These are phyloP conservation scores for Metroxylon sagu DNA, from an alignment of 176 grass and related monocot species.

Conservation along the genomic window DNA sequence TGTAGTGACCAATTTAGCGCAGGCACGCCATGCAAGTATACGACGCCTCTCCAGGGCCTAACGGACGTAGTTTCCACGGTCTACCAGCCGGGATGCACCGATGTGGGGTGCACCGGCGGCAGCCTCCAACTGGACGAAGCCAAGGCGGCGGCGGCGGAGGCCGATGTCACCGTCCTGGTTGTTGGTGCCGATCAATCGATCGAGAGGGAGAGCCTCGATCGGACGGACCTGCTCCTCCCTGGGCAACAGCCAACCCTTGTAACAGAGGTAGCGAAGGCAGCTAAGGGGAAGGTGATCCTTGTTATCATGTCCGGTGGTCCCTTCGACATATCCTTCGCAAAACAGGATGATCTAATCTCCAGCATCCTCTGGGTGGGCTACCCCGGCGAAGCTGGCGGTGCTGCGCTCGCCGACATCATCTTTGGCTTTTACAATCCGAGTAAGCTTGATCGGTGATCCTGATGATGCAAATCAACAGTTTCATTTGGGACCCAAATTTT, in stretches of 20 bases:
- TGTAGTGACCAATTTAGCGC: too few species aligned
- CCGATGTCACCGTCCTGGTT: conserved; percentile 77
- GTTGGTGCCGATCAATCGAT: conserved; percentile 67
- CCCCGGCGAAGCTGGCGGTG: conserved; percentile 83
- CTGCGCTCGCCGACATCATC: conserved; percentile 68
- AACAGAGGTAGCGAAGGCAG: conserved; percentile 53
- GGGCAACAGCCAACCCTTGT: conserved; percentile 62
- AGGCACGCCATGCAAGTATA: conserved; percentile 77
- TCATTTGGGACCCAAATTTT: background rate
- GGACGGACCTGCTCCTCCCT: conserved; percentile 52
- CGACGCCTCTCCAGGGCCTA: conserved; percentile 71
- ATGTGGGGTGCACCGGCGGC: conserved; percentile 55
- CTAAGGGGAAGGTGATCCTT: conserved; percentile 67
- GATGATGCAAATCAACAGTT: too few species aligned
- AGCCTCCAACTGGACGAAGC: conserved; percentile 53
- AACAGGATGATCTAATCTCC: conserved; percentile 42
- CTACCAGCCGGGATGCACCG: conserved; percentile 66
- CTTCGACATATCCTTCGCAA: conserved; percentile 59
- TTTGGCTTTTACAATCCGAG: conserved; percentile 76
- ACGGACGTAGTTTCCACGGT: conserved; percentile 43
- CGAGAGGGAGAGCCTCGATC: conserved; percentile 70
- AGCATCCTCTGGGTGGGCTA: conserved; percentile 87
- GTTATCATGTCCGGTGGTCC: conserved; percentile 90
- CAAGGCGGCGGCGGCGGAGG: conserved; percentile 44
- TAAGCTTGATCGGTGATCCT: conserved; percentile 5